Percentiles rank a stretch among this genome's conserved stretches.
Conservation (phyloP, 768 basidiomycete species). For the Pleurotus eryngii region DNA sequence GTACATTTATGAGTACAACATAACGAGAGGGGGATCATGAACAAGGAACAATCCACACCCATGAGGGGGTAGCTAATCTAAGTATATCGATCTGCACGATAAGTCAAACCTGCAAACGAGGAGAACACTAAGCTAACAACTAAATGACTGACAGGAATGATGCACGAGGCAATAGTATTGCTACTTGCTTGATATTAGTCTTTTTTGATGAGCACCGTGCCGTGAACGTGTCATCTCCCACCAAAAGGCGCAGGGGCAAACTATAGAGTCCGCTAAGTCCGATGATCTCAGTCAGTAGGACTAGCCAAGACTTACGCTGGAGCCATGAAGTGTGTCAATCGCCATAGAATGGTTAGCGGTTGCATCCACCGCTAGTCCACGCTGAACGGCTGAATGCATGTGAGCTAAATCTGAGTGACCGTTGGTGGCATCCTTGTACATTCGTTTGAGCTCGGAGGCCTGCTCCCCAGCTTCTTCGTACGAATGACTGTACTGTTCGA, state of each 20-base stretch:
- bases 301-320: background rate
- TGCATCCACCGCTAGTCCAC: background rate
- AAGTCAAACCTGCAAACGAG: background rate
- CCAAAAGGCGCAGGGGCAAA: constrained; percentile 5
- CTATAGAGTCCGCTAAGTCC: background rate
- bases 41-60: too few species aligned
- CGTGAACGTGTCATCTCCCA: background rate
- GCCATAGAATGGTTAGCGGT: constrained; percentile 19
- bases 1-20: too few species aligned
- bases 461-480: constrained; percentile 85
- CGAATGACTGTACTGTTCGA: constrained; percentile 85
- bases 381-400: constrained; percentile 2
- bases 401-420: background rate
- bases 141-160: background rate
- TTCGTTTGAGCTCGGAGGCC: constrained; percentile 63
- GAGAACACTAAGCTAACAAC: too few species aligned
- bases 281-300: too few species aligned
- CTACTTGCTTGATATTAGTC: background rate
- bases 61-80: background rate
- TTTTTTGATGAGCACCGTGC: background rate
- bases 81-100: background rate
- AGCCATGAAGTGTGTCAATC: constrained; percentile 22
- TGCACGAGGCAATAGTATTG: background rate
- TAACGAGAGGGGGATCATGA: too few species aligned
- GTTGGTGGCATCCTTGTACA: constrained; percentile 28